Conservation (phyloP, 2,329 filamentous ascomycete species). For the Trichoderma oligosporum region DNA sequence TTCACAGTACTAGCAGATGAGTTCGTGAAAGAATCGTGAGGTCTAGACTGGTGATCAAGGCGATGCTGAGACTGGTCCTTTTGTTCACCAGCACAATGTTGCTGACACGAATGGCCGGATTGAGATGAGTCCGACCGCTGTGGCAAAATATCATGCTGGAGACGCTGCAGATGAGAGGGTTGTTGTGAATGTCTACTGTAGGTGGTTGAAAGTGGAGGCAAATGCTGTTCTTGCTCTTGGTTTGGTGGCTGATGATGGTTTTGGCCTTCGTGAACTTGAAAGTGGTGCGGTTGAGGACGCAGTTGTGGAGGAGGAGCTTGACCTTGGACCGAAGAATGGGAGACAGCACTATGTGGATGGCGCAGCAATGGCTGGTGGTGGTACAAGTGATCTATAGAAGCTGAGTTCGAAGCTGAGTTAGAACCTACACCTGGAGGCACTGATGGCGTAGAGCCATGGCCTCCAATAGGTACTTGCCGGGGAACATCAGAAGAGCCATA, state of each 20-base stretch:
- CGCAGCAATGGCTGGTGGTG: constrained; percentile 18
- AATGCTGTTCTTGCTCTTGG: constrained; percentile 12
- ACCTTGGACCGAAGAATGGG: constrained; percentile 19
- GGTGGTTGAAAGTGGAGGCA: not conserved
- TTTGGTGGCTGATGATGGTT: constrained; percentile 19
- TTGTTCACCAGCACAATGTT: constrained; percentile 7
- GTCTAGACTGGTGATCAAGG: not conserved
- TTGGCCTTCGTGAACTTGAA: constrained; percentile 2
- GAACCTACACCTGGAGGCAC: constrained; percentile 20
- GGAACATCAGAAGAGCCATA: constrained; percentile 33
- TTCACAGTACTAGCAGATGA: not conserved
- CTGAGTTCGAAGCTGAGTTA: constrained; percentile 23
- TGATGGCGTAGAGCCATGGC: constrained; percentile 26
- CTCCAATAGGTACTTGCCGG: constrained; percentile 31
- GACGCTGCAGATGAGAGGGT: not conserved
- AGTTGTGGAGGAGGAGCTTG: constrained; percentile 22
- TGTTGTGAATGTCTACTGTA: not conserved
- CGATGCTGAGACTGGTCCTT: constrained; percentile 13
- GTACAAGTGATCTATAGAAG: constrained; percentile 21
- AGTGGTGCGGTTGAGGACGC: constrained; percentile 27
- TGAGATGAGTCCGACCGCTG: constrained; percentile 4
- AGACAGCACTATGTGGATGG: constrained; percentile 24
- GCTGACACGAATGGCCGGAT: constrained; percentile 12
- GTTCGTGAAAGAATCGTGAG: not conserved
- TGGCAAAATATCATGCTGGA: constrained; percentile 16